Percentiles rank a stretch among this genome's conserved stretches.
These are phyloP conservation scores for Globisporangium solare DNA, from an alignment of 352 stramenopile species.

Conservation along the genomic window DNA sequence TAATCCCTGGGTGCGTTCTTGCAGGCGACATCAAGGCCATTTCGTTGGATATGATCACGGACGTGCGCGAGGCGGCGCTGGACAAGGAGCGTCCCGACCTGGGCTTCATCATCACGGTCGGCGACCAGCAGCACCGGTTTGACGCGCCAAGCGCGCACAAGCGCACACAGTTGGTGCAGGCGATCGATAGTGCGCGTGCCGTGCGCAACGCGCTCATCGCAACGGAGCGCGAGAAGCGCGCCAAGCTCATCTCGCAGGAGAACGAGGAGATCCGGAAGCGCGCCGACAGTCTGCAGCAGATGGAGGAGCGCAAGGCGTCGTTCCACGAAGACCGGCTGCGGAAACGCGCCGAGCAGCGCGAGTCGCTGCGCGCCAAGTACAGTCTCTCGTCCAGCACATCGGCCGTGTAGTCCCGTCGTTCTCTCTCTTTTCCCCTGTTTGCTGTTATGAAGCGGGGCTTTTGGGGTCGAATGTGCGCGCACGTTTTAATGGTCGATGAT, in stretches of 20 bases:
- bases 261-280: conserved; percentile 54
- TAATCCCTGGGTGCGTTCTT: too few relatives aligned
- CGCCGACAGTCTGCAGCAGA: conserved; percentile 40
- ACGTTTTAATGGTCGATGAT: too few relatives aligned
- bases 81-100: conserved; percentile 50
- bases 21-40: conserved; percentile 52
- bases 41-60: conserved; percentile 51
- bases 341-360: conserved; percentile 51
- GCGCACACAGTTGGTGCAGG: conserved; percentile 54
- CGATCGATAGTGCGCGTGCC: conserved; percentile 42
- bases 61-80: conserved; percentile 39
- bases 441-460: too few relatives aligned
- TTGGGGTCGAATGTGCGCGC: too few relatives aligned
- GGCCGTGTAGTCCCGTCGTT: conserved; percentile 8
- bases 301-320: conserved; percentile 54
- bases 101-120: conserved; percentile 43
- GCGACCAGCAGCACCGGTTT: conserved; percentile 52
- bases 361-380: conserved; percentile 71
- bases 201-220: conserved; percentile 39
- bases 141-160: conserved; percentile 43
- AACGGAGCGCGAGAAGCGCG: conserved; percentile 45
- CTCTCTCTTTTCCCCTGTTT: too few relatives aligned
- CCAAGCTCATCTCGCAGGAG: conserved; percentile 50
- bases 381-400: conserved; percentile 31
- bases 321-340: conserved; percentile 67